Evolutionary conservation across 1,284 basidiomycete species (phyloP), one percentile per base, ranked within the genome.

Genomic region (Vanrija humicola): DNA sequence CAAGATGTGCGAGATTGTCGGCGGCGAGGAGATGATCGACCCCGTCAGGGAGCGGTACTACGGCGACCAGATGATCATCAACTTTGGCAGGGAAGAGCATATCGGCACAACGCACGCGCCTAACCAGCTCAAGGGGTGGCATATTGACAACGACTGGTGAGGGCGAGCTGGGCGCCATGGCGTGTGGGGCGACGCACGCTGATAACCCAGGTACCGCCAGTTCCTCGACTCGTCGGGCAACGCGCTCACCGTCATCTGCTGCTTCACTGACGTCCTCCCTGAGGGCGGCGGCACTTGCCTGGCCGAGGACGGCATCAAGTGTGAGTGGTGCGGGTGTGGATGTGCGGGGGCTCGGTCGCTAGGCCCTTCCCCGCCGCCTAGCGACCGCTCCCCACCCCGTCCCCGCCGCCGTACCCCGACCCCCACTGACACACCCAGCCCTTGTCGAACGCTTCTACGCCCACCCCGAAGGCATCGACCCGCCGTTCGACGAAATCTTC

Each of bases 41-140:
- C 64, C 64, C 10, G 54, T 65, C 3, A 50, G 68, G 1, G 66
- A 70, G 54, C 50, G 65, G 9, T 63, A 63, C 47, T 65, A 62
- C 40, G 68, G 68, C 29, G 68, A 70, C 59, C 68, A 70, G 52
- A 59, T 68, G 43, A 70, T 70, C 44, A 52, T 60, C 63, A 70
- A 70, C 56, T 64, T 66, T 46, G 68, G 68, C 29, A 51, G 10
- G 0, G 59, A 64, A 34, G 59, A 62, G 43, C 48, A 25, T 45
- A 47, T 45, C 3, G 55, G 50, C 18, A 40, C 46, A 39, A 50
- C 40, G 8, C 55, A 56, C 16, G 38, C 26, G 1, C 42, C 54
- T n/a, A 14, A 44, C 21, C 55, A 62, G 5, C 39, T 53, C 18
- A 49, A 42, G 5, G 64, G 63, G 2, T 68, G 64, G 64, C 68